Conservation (phyloP, 2,329 filamentous ascomycete species). For the Aspergillus oerlinghausenensis region DNA sequence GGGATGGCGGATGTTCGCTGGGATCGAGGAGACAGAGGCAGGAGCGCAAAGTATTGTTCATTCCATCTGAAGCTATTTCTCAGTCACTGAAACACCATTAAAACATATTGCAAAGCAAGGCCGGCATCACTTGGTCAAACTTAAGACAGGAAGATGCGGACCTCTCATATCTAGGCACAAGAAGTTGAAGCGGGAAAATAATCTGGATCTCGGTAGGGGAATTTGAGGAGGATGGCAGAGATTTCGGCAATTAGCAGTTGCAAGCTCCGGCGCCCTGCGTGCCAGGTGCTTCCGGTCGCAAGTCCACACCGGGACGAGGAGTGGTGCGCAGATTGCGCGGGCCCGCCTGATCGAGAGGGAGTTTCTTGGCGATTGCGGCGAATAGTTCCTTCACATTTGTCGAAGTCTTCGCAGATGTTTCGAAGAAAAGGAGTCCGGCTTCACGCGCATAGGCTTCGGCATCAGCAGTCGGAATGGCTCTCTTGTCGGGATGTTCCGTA, state of each 20-base stretch:
- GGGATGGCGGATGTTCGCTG: conserved; percentile 8
- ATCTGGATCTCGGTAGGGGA: neutral
- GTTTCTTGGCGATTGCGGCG: conserved; percentile 95
- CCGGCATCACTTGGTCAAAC: neutral
- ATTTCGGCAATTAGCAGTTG: conserved; percentile 52
- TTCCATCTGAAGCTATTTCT: conserved; percentile 4
- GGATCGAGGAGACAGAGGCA: conserved; percentile 9
- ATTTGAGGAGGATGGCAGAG: neutral
- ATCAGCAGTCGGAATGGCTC: conserved; percentile 81
- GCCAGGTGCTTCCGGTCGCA: conserved; percentile 58
- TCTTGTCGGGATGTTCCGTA: conserved; percentile 90
- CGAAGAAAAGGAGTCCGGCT: conserved; percentile 92
- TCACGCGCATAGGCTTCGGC: conserved; percentile 94
- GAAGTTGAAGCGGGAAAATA: conserved; percentile 7
- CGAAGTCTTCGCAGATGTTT: conserved; percentile 95
- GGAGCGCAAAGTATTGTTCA: conserved; percentile 3
- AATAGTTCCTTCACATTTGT: conserved; percentile 96
- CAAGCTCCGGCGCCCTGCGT: conserved; percentile 58
- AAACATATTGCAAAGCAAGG: conserved; percentile 6
- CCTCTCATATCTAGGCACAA: conserved; percentile 17
- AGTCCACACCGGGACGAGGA: conserved; percentile 61
- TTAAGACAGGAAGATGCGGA: conserved; percentile 9
- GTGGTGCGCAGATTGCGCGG: conserved; percentile 73
- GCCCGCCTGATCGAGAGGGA: conserved; percentile 93
- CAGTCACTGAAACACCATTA: conserved; percentile 10